Percentiles rank a stretch among this genome's conserved stretches.
Evolutionary conservation across 495 filamentous ascomycete species (phyloP).

Genomic region (Aspergillus leporis): DNA sequence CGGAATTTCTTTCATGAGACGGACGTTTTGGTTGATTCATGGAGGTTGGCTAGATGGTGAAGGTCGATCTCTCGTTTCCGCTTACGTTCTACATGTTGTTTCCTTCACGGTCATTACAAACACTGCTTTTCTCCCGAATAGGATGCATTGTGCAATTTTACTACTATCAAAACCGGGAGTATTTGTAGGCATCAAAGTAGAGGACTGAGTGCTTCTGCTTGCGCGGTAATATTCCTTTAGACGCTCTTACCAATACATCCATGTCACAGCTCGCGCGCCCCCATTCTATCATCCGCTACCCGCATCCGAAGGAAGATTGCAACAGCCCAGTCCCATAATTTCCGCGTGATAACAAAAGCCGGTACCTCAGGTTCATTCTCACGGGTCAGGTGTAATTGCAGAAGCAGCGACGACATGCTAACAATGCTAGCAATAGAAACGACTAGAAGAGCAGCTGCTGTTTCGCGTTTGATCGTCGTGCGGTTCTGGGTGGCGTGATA

Average conservation of each 20-base stretch:
- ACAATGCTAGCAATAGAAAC: conserved; percentile 76
- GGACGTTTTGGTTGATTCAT: conserved; percentile 19
- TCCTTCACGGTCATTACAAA: not conserved
- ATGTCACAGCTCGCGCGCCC: conserved; percentile 25
- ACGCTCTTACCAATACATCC: not conserved
- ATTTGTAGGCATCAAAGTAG: not conserved
- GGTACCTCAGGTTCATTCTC: conserved; percentile 65
- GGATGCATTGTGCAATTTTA: not conserved
- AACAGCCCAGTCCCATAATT: conserved; percentile 46
- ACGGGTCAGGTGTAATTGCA: conserved; percentile 67
- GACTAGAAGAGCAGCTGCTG: conserved; percentile 71
- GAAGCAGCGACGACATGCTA: conserved; percentile 68
- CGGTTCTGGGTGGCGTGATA: conserved; percentile 83
- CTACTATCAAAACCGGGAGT: no score
- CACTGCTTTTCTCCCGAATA: conserved; percentile 4
- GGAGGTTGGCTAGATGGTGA: not conserved
- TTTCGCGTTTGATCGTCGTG: conserved; percentile 80
- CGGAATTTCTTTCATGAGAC: conserved; percentile 18
- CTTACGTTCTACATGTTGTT: not conserved
- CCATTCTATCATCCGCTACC: conserved; percentile 30
- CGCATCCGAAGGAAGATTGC: conserved; percentile 45
- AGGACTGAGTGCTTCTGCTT: not conserved
- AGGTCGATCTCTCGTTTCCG: not conserved
- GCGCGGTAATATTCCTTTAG: not conserved
- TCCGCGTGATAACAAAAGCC: conserved; percentile 53